Base-by-base conservation (phyloP, 139 green algal genomes). In the Chlamydomonas asymmetrica region DNA sequence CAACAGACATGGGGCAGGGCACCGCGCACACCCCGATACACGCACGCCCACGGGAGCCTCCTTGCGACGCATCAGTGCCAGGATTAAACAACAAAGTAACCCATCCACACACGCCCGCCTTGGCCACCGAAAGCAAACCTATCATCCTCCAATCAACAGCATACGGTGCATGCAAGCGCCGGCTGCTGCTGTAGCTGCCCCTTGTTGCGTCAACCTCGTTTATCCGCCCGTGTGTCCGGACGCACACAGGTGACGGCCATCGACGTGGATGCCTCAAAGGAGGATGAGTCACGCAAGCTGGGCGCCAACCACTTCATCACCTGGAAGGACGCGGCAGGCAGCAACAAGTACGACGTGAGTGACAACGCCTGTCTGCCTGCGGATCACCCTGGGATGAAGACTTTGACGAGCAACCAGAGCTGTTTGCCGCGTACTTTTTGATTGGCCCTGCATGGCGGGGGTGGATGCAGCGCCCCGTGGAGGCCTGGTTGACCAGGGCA, bases 191-290 rank as follows among this genome's bases (percentile, higher is more conserved):
- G 45, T 10, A 16, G 10, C 10, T 52, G 45, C 45, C 10, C 45
- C 45, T 52, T 10, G 10, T 52, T 10, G 16, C 10, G 45, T 16
- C 16, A 52, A 25, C 57, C 10, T 52, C 10, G 45, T 16, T 25
- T 10, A 10, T 25, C 45, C 10, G 45, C 10, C 45, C 16, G 16
- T 16, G 16, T 10, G 37, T 9, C 29, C 22, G 60, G 49, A 7
- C 22, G 34, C 8, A 32, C 43, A 29, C 43, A 85, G 66, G 84
- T 87, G 63, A 82, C 60, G 31, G 84, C 80, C 49, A 77, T 89
- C 34, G 79, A 78, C 63, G 68, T 70, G 20, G 38, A 52, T 34
- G 6, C 27, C 64, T 18, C 54, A 40, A 85, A 91, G 68, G 54
- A 78, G 66, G 45, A 74, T 52, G 85, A 87, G 67, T 73, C 85